Conservation (phyloP, 2,329 filamentous ascomycete genomes). For the Scedosporium dehoogii region DNA sequence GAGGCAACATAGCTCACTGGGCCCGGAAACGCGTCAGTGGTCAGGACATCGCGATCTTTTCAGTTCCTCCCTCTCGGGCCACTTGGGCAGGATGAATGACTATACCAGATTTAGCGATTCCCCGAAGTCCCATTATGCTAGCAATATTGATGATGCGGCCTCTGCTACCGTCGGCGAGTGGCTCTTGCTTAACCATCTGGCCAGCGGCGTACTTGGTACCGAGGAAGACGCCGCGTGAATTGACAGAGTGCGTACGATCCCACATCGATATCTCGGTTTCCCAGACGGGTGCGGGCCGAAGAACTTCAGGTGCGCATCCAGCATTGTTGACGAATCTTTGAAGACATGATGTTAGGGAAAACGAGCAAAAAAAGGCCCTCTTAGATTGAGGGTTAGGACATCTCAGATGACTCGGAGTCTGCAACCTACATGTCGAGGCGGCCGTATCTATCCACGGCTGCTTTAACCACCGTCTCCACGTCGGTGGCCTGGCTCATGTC, state of each 20-base stretch:
- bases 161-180: conserved; percentile 24
- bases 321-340: neutral
- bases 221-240: conserved; percentile 26
- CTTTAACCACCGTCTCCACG: conserved; percentile 22
- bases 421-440: conserved; percentile 31
- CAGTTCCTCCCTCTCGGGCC: too few relatives aligned
- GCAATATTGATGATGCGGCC: neutral
- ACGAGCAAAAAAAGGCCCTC: neutral
- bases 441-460: conserved; percentile 24
- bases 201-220: conserved; percentile 32
- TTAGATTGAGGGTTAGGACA: conserved; percentile 31
- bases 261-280: conserved; percentile 27
- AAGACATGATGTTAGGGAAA: neutral
- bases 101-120: neutral
- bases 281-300: neutral
- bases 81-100: too few relatives aligned
- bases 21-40: too few relatives aligned
- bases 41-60: too few relatives aligned
- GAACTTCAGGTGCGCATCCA: neutral
- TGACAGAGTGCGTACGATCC: conserved; percentile 29
- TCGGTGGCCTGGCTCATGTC: neutral
- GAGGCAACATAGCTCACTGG: too few relatives aligned
- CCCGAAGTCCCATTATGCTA: neutral
- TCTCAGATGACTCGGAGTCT: conserved; percentile 37
- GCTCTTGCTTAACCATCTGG: conserved; percentile 40